A percentile compares a stretch with the other conserved stretches of the same genome.
These are phyloP conservation scores for Neonectria ditissima DNA, from an alignment of 2,329 filamentous ascomycete species.

Conservation along the genomic window DNA sequence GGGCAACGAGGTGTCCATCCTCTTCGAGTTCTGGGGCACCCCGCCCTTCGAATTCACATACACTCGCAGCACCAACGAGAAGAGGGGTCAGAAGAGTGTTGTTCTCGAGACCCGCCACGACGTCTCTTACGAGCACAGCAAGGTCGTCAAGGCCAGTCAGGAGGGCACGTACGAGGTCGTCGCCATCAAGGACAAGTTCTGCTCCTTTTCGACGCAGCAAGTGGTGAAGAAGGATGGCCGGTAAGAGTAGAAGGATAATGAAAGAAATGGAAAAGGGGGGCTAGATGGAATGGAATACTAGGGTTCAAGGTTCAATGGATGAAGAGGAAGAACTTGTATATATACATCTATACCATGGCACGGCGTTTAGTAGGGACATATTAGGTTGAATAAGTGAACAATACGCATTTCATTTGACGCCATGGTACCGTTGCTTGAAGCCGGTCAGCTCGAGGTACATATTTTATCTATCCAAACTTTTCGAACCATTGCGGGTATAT, in stretches of 20 bases:
- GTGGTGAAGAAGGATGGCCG: slow-evolving; percentile 62
- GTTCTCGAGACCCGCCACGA: slow-evolving; percentile 94
- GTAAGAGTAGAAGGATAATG: slow-evolving; percentile 29
- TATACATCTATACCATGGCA: slow-evolving; percentile 57
- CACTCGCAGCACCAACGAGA: slow-evolving; percentile 87
- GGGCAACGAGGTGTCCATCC: slow-evolving; percentile 90
- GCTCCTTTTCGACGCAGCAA: slow-evolving; percentile 83
- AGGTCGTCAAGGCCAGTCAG: slow-evolving; percentile 86
- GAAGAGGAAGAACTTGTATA: slow-evolving; percentile 42
- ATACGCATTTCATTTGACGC: slow-evolving; percentile 14
- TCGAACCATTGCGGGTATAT: slow-evolving; percentile 27
- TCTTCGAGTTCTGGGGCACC: slow-evolving; percentile 95
- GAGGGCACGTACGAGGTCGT: slow-evolving; percentile 99
- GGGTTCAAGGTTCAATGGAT: slow-evolving; percentile 34
- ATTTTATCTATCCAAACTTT: slow-evolving; percentile 14
- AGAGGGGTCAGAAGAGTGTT: slow-evolving; percentile 79
- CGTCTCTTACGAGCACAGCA: slow-evolving; percentile 81
- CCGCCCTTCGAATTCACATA: slow-evolving; percentile 99
- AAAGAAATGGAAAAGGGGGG: slow-evolving; percentile 18
- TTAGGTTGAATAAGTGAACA: slow-evolving; percentile 42
- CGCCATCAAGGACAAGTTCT: slow-evolving; percentile 93
- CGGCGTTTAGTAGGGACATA: slow-evolving; percentile 47
- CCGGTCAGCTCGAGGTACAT: not conserved
- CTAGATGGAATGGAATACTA: slow-evolving; percentile 32
- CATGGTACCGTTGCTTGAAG: not conserved